A percentile compares a stretch with the other conserved stretches of the same genome.
Conservation (phyloP, 2,329 filamentous ascomycete species). For the Botrytis elliptica region DNA sequence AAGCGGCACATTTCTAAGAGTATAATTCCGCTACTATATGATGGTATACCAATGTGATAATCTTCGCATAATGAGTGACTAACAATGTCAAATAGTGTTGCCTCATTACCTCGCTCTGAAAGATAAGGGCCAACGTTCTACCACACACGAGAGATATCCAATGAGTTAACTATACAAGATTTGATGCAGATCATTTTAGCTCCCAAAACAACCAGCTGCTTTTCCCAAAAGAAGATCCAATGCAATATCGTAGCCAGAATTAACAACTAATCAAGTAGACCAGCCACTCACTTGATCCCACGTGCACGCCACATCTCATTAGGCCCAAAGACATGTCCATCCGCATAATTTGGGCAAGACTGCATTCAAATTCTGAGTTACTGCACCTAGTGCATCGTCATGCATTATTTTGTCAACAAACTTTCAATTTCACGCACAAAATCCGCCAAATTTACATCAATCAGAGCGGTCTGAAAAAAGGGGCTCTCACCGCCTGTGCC, state of each 20-base stretch:
- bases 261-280: background rate
- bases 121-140: background rate
- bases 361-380: background rate
- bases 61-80: background rate
- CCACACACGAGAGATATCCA: background rate
- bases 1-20: background rate
- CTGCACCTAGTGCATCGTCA: background rate
- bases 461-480: background rate
- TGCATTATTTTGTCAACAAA: background rate
- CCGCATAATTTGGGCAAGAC: background rate
- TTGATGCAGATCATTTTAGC: background rate
- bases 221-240: background rate
- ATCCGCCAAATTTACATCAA: background rate
- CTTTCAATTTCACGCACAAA: background rate
- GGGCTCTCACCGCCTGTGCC: background rate
- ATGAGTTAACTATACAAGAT: background rate
- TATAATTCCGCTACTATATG: background rate
- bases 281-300: constrained; percentile 8
- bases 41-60: background rate
- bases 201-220: background rate
- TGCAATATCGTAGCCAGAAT: background rate
- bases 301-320: background rate
- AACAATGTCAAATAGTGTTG: background rate
- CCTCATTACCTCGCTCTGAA: background rate
- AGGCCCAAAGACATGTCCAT: background rate